Evolutionary conservation across 2,329 filamentous ascomycete species (phyloP).

Genomic region (Rutstroemia sydowiana): DNA sequence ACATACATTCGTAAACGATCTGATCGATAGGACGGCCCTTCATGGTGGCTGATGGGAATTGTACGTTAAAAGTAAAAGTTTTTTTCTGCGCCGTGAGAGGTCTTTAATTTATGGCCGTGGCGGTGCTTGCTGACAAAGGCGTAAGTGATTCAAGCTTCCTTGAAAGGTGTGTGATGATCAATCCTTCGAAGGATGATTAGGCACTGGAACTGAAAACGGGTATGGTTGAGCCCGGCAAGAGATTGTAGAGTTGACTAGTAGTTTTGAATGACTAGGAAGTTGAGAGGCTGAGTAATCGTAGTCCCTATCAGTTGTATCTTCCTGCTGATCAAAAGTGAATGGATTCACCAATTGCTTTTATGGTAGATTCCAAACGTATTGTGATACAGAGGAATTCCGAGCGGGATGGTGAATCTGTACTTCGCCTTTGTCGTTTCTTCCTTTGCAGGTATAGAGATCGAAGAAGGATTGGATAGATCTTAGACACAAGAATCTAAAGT

Average conservation of each 20-base stretch:
- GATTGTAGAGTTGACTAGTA: neutral
- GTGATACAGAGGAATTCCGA: neutral
- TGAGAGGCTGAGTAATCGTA: neutral
- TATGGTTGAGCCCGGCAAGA: neutral
- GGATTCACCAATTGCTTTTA: neutral
- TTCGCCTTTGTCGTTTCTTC: neutral
- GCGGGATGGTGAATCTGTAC: neutral
- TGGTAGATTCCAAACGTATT: neutral
- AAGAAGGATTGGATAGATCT: neutral
- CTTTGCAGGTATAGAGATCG: neutral
- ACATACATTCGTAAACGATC: constrained; percentile 68
- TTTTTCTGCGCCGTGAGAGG: neutral
- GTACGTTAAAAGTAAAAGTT: constrained; percentile 1
- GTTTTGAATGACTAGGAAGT: neutral
- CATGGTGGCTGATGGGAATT: constrained; percentile 35
- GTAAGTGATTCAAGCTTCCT: neutral
- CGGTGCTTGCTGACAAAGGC: constrained; percentile 1
- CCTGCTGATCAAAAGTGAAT: neutral
- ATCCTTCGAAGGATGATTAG: constrained; percentile 9
- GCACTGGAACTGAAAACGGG: neutral
- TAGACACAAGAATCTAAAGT: constrained; percentile 5
- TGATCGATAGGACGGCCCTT: constrained; percentile 64
- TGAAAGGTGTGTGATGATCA: neutral
- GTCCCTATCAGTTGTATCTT: neutral
- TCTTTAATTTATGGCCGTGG: constrained; percentile 1